Conservation (phyloP, 2,329 filamentous ascomycete species). For the Pleomassaria siparia region DNA sequence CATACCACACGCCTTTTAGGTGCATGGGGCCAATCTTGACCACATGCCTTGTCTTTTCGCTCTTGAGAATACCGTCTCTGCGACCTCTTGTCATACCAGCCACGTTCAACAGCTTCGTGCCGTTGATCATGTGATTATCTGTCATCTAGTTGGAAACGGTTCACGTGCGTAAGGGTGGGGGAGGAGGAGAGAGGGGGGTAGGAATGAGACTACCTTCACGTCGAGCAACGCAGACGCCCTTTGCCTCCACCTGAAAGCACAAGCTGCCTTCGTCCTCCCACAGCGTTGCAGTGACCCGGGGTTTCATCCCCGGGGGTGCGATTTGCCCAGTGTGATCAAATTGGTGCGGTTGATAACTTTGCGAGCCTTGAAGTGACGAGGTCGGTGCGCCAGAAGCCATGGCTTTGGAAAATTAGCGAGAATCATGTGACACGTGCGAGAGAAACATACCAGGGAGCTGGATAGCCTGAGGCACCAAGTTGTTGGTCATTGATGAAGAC, state of each 20-base stretch:
- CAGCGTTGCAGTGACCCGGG: constrained; percentile 89
- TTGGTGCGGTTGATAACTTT: constrained; percentile 48
- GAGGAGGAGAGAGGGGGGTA: constrained; percentile 18
- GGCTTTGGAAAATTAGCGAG: constrained; percentile 19
- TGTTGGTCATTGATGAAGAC: constrained; percentile 67
- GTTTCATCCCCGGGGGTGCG: constrained; percentile 92
- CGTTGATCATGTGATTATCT: constrained; percentile 99
- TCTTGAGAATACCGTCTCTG: constrained; percentile 94
- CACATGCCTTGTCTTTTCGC: constrained; percentile 93
- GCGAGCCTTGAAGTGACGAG: constrained; percentile 29
- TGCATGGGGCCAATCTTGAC: constrained; percentile 99
- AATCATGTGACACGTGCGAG: not conserved
- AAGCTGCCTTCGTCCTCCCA: constrained; percentile 99
- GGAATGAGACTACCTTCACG: constrained; percentile 68
- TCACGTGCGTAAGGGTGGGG: constrained; percentile 2
- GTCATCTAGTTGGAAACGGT: not conserved
- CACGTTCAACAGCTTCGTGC: constrained; percentile 94
- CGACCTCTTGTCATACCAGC: constrained; percentile 97
- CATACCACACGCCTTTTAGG: constrained; percentile 71
- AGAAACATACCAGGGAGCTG: constrained; percentile 57
- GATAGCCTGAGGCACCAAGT: constrained; percentile 69
- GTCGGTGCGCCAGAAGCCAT: constrained; percentile 38
- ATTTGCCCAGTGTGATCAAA: constrained; percentile 92
- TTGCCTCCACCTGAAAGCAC: constrained; percentile 96
- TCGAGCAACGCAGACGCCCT: constrained; percentile 91